Evolutionary conservation across 2,329 filamentous ascomycete genomes (phyloP), one percentile per base, ranked within the genome.

Genomic region (Trichoderma atrobrunneum): DNA sequence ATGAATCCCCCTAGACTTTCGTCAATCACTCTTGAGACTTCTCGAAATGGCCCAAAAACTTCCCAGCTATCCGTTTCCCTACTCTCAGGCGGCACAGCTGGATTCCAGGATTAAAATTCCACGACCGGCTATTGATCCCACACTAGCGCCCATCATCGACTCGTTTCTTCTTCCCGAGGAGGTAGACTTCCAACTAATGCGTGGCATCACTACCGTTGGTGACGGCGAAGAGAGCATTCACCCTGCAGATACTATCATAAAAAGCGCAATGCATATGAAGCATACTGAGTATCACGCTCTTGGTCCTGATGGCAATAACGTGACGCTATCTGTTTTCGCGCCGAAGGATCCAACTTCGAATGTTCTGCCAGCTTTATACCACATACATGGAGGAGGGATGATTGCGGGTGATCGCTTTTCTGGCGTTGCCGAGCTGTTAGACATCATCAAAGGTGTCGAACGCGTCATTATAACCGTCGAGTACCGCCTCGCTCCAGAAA

Each of bases 401-500:
- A 43, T 76, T 21, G 48, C 70, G 18, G 74, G 74, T 5, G 73
- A 76, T 36, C 70, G 74, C 1, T 75, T 76, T 43, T 48, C 67
- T 26, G 74, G 63, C 18, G 61, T 76, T 7, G 43, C 59, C 2
- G 69, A 74, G 67, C 26, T 74, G 3, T 18, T 75, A 39, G 68
- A 72, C 48, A 51, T 75, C 30, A 56, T 76, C 14, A 36, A 70
- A 16, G 74, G 21, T 34, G 73, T 76, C 12, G 72, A 74, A 12
- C 74, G 74, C 56, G 70, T 75, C 2, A 63, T 77, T n/a, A 67
- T 78, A 32, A 75, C 74, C 1, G 74, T 77, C 43, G 75, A 77
- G 70, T 76, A 76, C 63, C 76, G 77, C 39, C 76, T 76, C 7
- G 74, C 76, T 6, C 77, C 77, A 1, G 76, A 78, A 70, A 73